phyloP scores from a whole-genome alignment of 768 basidiomycete species.

The Rickenella mellea region DNA sequence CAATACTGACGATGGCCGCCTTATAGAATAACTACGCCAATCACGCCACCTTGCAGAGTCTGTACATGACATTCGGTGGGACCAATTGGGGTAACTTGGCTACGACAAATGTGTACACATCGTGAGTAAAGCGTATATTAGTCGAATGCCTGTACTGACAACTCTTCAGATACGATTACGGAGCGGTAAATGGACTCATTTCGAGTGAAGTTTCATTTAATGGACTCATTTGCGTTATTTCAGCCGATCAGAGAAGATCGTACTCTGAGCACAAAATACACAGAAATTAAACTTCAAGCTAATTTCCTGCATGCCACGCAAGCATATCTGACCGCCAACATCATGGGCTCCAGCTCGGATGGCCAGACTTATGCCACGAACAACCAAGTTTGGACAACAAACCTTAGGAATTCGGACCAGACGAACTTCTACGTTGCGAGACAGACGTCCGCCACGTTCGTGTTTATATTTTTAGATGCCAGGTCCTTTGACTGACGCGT shows the following conservation, averaged over 20 bases:
- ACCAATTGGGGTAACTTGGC: conserved; percentile 44
- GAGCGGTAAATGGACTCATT: too few relatives aligned
- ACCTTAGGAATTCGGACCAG: conserved; percentile 15
- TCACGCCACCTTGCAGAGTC: conserved; percentile 37
- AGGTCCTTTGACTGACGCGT: not conserved
- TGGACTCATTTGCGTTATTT: too few relatives aligned
- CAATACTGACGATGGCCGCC: conserved; percentile 32
- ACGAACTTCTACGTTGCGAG: conserved; percentile 19
- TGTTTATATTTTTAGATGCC: not conserved
- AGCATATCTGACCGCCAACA: conserved; percentile 17
- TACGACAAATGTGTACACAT: too few relatives aligned
- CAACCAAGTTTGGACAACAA: conserved; percentile 10
- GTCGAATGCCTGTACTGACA: too few relatives aligned
- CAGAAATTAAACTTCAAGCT: conserved; percentile 20
- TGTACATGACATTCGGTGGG: conserved; percentile 45
- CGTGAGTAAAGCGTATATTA: too few relatives aligned
- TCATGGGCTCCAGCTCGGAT: conserved; percentile 10
- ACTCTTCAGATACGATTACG: too few relatives aligned
- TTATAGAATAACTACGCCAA: conserved; percentile 37
- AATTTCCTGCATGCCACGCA: conserved; percentile 18
- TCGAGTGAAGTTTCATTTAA: too few relatives aligned
- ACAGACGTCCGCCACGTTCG: conserved; percentile 14
- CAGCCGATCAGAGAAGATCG: conserved; percentile 21
- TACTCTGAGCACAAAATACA: conserved; percentile 14
- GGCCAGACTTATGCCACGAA: conserved; percentile 7